Conservation (phyloP, 345 rosid genomes). For the Pseudoturritis turrita region DNA sequence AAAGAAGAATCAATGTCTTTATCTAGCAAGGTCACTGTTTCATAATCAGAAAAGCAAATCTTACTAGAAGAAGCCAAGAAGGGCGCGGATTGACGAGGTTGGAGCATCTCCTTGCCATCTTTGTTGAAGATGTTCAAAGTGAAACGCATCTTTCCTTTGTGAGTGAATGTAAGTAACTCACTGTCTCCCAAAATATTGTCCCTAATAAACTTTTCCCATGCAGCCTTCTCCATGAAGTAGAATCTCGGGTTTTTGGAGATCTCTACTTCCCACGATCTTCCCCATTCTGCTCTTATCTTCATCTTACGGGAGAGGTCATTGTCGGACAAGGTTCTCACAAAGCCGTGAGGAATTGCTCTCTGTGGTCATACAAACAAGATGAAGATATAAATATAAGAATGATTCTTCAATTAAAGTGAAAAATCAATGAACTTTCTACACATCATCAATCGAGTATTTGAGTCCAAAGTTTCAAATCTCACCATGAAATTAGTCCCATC, state of each 20-base stretch:
- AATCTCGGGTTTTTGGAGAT: not conserved
- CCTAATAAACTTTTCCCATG: slow-evolving; percentile 3
- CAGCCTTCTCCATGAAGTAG: not conserved
- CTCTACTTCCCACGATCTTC: not conserved
- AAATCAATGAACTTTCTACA: too few relatives aligned
- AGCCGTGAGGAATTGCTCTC: slow-evolving; percentile 3
- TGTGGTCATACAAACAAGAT: not conserved
- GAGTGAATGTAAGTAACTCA: not conserved
- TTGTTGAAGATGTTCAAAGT: not conserved
- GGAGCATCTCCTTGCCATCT: not conserved
- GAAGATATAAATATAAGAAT: too few relatives aligned
- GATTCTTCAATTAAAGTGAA: too few relatives aligned
- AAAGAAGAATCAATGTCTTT: not conserved
- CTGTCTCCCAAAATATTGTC: not conserved
- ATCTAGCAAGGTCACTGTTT: not conserved
- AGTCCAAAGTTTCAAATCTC: too few relatives aligned
- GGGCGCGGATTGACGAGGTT: not conserved
- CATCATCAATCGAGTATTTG: too few relatives aligned
- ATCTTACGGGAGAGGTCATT: not conserved
- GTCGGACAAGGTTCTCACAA: not conserved
- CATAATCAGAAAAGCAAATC: not conserved
- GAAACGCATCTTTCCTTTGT: not conserved
- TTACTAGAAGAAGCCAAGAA: not conserved
- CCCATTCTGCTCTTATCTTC: not conserved
- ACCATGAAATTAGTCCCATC: not conserved